phyloP scores from a whole-genome alignment of 2,329 filamentous ascomycete genomes.

The Cladophialophora immunda region DNA sequence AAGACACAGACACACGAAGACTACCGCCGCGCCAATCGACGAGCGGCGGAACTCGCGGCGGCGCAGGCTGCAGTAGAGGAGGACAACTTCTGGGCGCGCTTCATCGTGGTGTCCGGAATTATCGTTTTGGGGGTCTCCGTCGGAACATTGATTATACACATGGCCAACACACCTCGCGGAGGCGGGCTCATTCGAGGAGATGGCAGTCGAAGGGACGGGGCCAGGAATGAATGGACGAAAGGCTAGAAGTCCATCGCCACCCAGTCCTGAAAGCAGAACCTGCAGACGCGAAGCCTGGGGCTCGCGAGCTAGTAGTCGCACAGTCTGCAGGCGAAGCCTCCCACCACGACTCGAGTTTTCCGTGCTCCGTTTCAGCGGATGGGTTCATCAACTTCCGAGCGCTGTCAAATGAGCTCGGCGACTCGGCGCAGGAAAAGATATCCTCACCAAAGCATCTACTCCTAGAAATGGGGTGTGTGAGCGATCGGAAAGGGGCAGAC shows the following conservation, averaged over 20 bases:
- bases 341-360: not conserved
- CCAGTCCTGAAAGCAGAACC: not conserved
- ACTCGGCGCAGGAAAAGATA: too few relatives aligned
- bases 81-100: slow-evolving; percentile 47
- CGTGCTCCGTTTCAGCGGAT: too few relatives aligned
- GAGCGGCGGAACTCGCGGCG: slow-evolving; percentile 47
- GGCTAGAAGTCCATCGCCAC: slow-evolving; percentile 13
- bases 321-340: not conserved
- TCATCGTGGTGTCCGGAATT: slow-evolving; percentile 51
- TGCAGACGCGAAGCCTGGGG: not conserved
- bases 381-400: too few relatives aligned
- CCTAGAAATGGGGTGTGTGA: too few relatives aligned
- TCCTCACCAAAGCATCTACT: too few relatives aligned
- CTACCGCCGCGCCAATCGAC: slow-evolving; percentile 57
- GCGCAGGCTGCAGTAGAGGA: slow-evolving; percentile 47
- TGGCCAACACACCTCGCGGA: slow-evolving; percentile 28
- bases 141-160: slow-evolving; percentile 41
- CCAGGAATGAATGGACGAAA: slow-evolving; percentile 36
- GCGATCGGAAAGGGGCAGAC: too few relatives aligned
- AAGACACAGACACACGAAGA: slow-evolving; percentile 75
- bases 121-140: slow-evolving; percentile 46
- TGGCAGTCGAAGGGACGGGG: slow-evolving; percentile 34
- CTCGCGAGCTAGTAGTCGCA: not conserved
- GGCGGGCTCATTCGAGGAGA: slow-evolving; percentile 39
- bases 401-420: too few relatives aligned